Evolutionary conservation across 345 rosid genomes (phyloP).

Genomic region (Eucalyptus brandiana): DNA sequence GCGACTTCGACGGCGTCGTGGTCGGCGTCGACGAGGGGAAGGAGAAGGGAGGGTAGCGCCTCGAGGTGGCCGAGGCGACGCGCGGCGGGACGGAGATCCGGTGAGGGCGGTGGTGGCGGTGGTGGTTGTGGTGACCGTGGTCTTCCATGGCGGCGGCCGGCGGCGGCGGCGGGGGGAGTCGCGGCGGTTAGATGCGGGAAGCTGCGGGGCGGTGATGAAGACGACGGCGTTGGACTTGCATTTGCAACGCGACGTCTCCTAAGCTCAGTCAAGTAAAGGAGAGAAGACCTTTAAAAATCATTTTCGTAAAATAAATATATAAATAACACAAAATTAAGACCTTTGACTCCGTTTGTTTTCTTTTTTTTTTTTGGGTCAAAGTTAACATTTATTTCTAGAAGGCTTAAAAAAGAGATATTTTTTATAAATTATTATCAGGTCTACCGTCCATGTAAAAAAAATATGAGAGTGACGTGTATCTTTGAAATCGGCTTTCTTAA

Average conservation of each 20-base stretch:
- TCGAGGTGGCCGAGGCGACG: neutral
- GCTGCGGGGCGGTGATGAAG: neutral
- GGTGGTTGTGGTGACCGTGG: constrained; percentile 17
- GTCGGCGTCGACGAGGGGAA: constrained; percentile 41
- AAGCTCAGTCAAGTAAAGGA: neutral
- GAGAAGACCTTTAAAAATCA: neutral
- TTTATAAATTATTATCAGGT: neutral
- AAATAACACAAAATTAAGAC: neutral
- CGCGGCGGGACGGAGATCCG: constrained; percentile 60
- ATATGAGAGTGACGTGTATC: neutral
- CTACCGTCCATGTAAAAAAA: neutral
- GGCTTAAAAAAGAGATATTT: neutral
- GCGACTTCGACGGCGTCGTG: constrained; percentile 60
- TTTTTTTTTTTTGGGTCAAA: neutral
- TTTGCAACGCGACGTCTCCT: neutral
- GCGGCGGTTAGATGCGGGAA: neutral
- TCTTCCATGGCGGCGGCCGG: constrained; percentile 34
- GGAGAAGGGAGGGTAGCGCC: constrained; percentile 23
- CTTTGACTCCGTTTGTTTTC: neutral
- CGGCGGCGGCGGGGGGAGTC: neutral
- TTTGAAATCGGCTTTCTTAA: neutral
- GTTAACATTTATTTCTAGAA: neutral
- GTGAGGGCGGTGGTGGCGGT: constrained; percentile 55
- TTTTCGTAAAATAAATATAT: neutral
- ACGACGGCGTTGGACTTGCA: neutral